These are phyloP conservation scores for Penicillium psychrosexuale DNA, from an alignment of 2,329 filamentous ascomycete genomes.

Conservation along the genomic window DNA sequence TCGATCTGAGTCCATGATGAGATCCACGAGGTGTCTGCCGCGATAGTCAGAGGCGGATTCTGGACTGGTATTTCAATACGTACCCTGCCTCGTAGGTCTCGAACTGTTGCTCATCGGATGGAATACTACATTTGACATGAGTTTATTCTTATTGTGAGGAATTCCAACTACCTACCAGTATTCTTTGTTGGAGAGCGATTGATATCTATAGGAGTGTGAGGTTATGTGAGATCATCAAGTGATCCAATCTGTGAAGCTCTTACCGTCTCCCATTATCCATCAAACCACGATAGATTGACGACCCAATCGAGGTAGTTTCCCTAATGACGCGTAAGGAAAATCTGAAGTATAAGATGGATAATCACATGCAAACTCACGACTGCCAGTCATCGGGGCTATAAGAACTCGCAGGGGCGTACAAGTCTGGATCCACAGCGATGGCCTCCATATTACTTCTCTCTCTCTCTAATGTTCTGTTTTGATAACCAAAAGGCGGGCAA, in stretches of 20 bases:
- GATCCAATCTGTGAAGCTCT: not conserved
- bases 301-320: slow-evolving; percentile 5
- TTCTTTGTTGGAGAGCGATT: slow-evolving; percentile 6
- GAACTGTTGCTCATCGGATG: slow-evolving; percentile 8
- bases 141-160: not conserved
- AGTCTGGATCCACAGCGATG: slow-evolving; percentile 2
- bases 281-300: slow-evolving; percentile 7
- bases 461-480: not conserved
- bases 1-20: slow-evolving; percentile 14
- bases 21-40: slow-evolving; percentile 12
- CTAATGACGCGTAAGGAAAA: not conserved
- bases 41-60: not conserved
- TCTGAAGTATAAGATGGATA: not conserved
- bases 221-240: not conserved
- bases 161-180: not conserved
- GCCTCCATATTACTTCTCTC: not conserved
- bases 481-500: no score
- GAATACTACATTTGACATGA: not conserved
- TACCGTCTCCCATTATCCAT: slow-evolving; percentile 6
- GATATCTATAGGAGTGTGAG: not conserved
- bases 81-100: slow-evolving; percentile 10
- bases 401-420: not conserved
- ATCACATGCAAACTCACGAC: slow-evolving; percentile 4
- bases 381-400: slow-evolving; percentile 6
- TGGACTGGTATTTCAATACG: not conserved